Conservation (phyloP, 176 grass and related monocot genomes). For the Eragrostis nindensis region DNA sequence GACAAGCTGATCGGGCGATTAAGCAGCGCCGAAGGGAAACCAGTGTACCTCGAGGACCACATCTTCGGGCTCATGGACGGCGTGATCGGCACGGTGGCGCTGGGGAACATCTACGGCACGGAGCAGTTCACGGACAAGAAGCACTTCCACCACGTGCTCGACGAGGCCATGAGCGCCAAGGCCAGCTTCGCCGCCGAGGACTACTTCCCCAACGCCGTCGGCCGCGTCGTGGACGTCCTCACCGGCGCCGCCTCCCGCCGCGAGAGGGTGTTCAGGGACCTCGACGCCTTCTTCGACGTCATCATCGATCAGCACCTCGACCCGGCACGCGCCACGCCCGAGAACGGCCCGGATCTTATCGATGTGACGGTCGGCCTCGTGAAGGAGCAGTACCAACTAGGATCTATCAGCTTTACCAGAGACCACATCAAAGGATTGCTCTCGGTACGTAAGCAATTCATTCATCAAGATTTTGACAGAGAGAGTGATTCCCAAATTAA, state of each 20-base stretch:
- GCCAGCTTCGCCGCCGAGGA: slow-evolving; percentile 40
- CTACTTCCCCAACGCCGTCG: slow-evolving; percentile 31
- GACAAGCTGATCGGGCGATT: neutral
- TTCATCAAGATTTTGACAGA: too few relatives aligned
- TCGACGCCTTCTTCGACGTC: slow-evolving; percentile 39
- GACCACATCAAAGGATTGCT: slow-evolving; percentile 41
- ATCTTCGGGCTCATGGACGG: slow-evolving; percentile 37
- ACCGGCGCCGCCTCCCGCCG: neutral
- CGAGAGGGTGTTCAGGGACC: slow-evolving; percentile 26
- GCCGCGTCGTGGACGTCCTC: neutral
- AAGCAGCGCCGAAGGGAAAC: rapidly evolving
- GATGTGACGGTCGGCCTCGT: slow-evolving; percentile 29
- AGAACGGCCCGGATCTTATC: slow-evolving; percentile 21
- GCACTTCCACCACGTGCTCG: slow-evolving; percentile 28
- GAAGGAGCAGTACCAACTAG: neutral
- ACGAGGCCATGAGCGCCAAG: slow-evolving; percentile 25
- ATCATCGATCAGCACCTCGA: slow-evolving; percentile 39
- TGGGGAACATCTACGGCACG: slow-evolving; percentile 42
- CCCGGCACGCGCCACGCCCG: neutral
- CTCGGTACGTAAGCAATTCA: neutral
- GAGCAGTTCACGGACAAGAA: slow-evolving; percentile 22
- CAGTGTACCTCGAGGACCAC: slow-evolving; percentile 14
- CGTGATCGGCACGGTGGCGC: slow-evolving; percentile 42
- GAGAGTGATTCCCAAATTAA: too few relatives aligned
- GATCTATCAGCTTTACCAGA: slow-evolving; percentile 16